Conservation (phyloP, 768 basidiomycete genomes). For the Pleurotus tuber-regium region DNA sequence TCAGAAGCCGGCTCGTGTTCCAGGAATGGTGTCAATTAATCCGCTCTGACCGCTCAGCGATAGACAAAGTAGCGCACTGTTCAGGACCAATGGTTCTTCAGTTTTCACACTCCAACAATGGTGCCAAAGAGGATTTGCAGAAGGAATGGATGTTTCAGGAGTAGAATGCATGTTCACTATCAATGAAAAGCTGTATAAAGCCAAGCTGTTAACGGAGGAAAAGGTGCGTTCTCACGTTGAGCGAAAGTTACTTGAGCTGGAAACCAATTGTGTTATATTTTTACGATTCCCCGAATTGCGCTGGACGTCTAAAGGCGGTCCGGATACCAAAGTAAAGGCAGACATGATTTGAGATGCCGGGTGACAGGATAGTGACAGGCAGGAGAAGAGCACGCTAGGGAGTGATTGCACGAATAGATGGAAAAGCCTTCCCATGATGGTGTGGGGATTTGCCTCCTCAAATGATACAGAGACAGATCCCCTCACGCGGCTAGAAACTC, state of each 20-base stretch:
- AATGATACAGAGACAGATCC: too few relatives aligned
- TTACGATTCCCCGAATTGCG: too few relatives aligned
- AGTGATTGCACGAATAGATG: neutral
- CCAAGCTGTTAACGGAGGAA: too few relatives aligned
- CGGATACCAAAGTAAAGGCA: conserved; percentile 3
- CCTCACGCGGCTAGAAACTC: too few relatives aligned
- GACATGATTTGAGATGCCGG: conserved; percentile 5
- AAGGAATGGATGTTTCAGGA: neutral
- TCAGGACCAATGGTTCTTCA: neutral
- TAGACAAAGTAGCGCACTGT: neutral
- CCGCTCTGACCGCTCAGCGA: neutral
- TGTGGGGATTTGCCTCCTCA: neutral
- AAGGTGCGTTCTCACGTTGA: too few relatives aligned
- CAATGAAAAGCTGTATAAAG: neutral
- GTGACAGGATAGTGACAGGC: neutral
- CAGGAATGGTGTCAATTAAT: too few relatives aligned
- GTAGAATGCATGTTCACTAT: neutral
- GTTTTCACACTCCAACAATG: too few relatives aligned
- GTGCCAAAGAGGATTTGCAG: neutral
- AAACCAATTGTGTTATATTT: too few relatives aligned
- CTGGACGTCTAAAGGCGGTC: neutral
- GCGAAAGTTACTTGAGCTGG: too few relatives aligned
- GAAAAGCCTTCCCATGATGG: neutral
- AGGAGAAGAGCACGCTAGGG: neutral
- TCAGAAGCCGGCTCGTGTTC: too few relatives aligned